These are phyloP conservation scores for Aspergillus ostianus DNA, from an alignment of 495 filamentous ascomycete genomes.

Conservation along the genomic window DNA sequence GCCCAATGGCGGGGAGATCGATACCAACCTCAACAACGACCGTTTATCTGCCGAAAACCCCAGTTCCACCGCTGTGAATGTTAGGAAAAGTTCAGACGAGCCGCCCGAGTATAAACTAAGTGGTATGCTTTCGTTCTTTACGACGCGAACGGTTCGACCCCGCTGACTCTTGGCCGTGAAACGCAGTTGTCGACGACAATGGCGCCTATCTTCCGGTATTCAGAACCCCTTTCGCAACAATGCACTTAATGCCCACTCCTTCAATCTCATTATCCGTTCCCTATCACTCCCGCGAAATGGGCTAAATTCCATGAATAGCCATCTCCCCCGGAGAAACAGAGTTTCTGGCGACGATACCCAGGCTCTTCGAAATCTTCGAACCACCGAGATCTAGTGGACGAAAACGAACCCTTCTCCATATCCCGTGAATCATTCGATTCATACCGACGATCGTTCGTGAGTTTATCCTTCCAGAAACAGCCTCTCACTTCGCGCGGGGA, in stretches of 20 bases:
- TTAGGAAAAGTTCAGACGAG: conserved; percentile 57
- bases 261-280: background rate
- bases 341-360: conserved; percentile 77
- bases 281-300: conserved; percentile 1
- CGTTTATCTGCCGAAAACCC: conserved; percentile 44
- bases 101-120: conserved; percentile 79
- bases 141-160: background rate
- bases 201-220: conserved; percentile 93
- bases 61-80: conserved; percentile 50
- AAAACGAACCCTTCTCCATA: conserved; percentile 94
- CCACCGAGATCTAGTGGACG: conserved; percentile 66
- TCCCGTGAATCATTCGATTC: conserved; percentile 98
- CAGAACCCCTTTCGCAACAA: conserved; percentile 1
- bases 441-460: conserved; percentile 92
- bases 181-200: conserved; percentile 89
- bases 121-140: conserved; percentile 51
- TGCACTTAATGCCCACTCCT: background rate
- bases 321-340: conserved; percentile 82
- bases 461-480: conserved; percentile 26
- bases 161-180: conserved; percentile 9
- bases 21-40: conserved; percentile 47
- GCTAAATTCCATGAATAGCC: conserved; percentile 55
- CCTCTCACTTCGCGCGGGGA: background rate
- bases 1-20: conserved; percentile 42
- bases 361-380: conserved; percentile 66